Base-by-base conservation (phyloP, 768 basidiomycete species). In the Russula dissimulans region DNA sequence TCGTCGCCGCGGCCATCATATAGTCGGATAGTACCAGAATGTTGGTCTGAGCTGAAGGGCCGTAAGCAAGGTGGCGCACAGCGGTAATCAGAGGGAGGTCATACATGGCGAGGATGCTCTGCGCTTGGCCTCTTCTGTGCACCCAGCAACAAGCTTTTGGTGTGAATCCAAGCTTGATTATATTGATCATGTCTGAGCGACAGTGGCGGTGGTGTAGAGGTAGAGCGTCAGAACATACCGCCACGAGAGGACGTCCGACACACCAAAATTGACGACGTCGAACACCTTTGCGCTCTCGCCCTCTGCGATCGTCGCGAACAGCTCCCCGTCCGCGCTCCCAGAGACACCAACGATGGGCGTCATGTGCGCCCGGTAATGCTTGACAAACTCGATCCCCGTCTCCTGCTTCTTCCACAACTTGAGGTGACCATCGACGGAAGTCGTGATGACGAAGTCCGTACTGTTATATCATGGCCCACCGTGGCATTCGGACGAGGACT, bases 401-500 rank as follows among this genome's bases (percentile, higher is more conserved):
- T 94, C 89, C 75, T 97, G 94, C 73, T 99, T 99, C 78, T 97
- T 98, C 97, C 97, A 99, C n/a, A 99, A 74, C 71, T 99, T 99
- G 64, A 98, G 73, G 72, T 94, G 89, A 2, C 97, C 97, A 69
- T 98, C 97, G 10, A 93, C 73, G 3, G 95, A 97, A 1, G 95
- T 94, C 7, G 97, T 99, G 51, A 99, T 79, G 45, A 98, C 69
- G 69, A 97, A 99, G 59, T 93, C 86, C 12, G 93, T 95, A 71
- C 95, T 97, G 66, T 4, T 26, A 26, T 26, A 26, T 2, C 22
- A 26, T 26, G 22, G 22, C 22, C 22, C 22, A 26, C 22, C 22
- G 22, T 26, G 22, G 22, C 22, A 26, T 26, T 26, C 22, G 22
- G 22, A 26, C 22, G 22, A 26, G 22, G 22, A 36, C 7, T 36